Evolutionary conservation across 352 stramenopile species (phyloP).

Genomic region (Blastocystis sp.): DNA sequence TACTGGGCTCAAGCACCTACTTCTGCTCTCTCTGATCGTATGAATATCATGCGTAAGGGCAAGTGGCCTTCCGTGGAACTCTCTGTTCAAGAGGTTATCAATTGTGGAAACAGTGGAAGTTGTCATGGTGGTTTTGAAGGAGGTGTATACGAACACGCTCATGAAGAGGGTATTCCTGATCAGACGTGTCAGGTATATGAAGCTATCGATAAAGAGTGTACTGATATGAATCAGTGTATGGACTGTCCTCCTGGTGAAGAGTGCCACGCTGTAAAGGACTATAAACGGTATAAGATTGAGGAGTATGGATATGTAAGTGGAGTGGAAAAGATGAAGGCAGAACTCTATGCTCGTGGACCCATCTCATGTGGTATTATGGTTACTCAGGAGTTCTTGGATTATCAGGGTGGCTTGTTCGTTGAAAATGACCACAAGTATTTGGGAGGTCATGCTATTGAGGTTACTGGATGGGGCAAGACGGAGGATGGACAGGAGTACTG

Average conservation of each 20-base stretch:
- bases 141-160: conserved; percentile 85
- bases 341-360: conserved; percentile 84
- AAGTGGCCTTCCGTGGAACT: conserved; percentile 81
- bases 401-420: conserved; percentile 79
- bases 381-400: conserved; percentile 80
- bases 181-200: conserved; percentile 87
- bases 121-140: conserved; percentile 78
- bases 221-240: conserved; percentile 77
- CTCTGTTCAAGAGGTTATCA: conserved; percentile 81
- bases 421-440: conserved; percentile 79
- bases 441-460: conserved; percentile 84
- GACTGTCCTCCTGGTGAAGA: conserved; percentile 54
- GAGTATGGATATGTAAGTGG: conserved; percentile 84
- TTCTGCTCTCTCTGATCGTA: conserved; percentile 83
- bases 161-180: conserved; percentile 84
- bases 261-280: conserved; percentile 81
- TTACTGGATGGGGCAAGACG: conserved; percentile 82
- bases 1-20: conserved; percentile 86
- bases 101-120: conserved; percentile 78
- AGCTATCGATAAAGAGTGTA: conserved; percentile 79
- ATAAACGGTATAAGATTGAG: conserved; percentile 83
- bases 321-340: conserved; percentile 83
- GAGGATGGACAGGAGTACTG: conserved; percentile 85
- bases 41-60: conserved; percentile 83
- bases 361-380: conserved; percentile 83